phyloP scores from a whole-genome alignment of 106 monocot species.

The Acanthochlamys bracteata region DNA sequence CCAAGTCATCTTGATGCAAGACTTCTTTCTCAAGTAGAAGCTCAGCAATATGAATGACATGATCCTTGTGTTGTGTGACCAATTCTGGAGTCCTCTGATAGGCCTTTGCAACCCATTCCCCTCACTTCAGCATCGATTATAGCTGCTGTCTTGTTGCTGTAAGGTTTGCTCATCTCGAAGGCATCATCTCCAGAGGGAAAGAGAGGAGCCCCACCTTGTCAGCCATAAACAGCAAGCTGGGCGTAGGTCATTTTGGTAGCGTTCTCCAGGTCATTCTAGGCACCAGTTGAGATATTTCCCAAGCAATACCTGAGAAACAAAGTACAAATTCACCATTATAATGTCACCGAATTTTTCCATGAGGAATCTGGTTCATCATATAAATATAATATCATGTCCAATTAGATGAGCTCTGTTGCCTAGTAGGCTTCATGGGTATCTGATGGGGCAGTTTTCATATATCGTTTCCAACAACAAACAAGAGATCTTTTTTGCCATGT shows the following conservation, averaged over 20 bases:
- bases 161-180: conserved; percentile 83
- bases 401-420: too few relatives aligned
- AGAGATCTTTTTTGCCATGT: too few relatives aligned
- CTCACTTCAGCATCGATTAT: conserved; percentile 85
- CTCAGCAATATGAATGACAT: conserved; percentile 74
- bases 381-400: background rate
- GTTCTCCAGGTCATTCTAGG: conserved; percentile 93
- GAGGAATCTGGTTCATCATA: background rate
- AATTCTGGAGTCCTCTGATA: conserved; percentile 51
- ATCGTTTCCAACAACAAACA: too few relatives aligned
- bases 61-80: conserved; percentile 68
- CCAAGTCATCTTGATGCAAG: conserved; percentile 88
- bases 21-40: conserved; percentile 91
- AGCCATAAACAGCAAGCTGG: conserved; percentile 87
- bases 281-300: conserved; percentile 96
- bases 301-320: conserved; percentile 49
- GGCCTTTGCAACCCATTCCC: conserved; percentile 76
- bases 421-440: too few relatives aligned
- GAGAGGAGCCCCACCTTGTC: conserved; percentile 94
- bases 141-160: conserved; percentile 80
- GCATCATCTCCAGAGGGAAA: conserved; percentile 73
- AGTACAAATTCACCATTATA: background rate
- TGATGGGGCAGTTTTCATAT: too few relatives aligned
- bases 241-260: conserved; percentile 98
- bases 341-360: background rate